Evolutionary conservation across 2,329 filamentous ascomycete species (phyloP), one percentile per base, ranked within the genome.

Genomic region (Sporothrix pseudoabietina): DNA sequence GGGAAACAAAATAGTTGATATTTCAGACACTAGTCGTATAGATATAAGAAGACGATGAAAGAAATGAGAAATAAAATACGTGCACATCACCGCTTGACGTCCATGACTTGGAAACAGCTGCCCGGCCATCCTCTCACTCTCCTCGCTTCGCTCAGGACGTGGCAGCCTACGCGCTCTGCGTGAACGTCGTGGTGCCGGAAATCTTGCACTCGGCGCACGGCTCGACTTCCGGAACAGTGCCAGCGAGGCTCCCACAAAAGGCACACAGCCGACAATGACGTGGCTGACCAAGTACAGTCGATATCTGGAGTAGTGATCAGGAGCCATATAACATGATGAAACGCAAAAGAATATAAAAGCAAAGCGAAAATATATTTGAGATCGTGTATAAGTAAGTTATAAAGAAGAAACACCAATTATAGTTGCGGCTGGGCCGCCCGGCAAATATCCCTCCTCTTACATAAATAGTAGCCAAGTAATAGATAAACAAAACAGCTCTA

Each of bases 181-280:
- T 79, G 77, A 87, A 86, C 73, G 84, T 86, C 68, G 78, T 72
- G 41, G 84, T 87, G 74, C 85, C 85, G 57, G 81, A 75, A 75
- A 85, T 85, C 73, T 57, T 14, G 55, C 26, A 9, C 55, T 57
- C 10, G 55, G 26, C 6, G 55, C 55, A 26, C 55, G 26, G 14
- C 12, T 9, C 22, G 26, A 32, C 16, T 26, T 12, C 9, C 55
- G 12, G 2, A 57, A 57, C 55, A 4, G 30, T 16, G 55, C 26
- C 55, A 26, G 26, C 30, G 55, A 59, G 4, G 55, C 30, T 2
- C 55, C 55, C 12, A 35, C n/a, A 10, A 9, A 59, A 32, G 55
- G 55, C 26, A 32, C 22, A 59, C 55, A 26, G 5, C 55, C 55
- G 12, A 32, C 55, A 16, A 59, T 26, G 26, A 59, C 26, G 12